These are phyloP conservation scores for Boeremia exigua DNA, from an alignment of 2,329 filamentous ascomycete genomes.

Conservation along the genomic window DNA sequence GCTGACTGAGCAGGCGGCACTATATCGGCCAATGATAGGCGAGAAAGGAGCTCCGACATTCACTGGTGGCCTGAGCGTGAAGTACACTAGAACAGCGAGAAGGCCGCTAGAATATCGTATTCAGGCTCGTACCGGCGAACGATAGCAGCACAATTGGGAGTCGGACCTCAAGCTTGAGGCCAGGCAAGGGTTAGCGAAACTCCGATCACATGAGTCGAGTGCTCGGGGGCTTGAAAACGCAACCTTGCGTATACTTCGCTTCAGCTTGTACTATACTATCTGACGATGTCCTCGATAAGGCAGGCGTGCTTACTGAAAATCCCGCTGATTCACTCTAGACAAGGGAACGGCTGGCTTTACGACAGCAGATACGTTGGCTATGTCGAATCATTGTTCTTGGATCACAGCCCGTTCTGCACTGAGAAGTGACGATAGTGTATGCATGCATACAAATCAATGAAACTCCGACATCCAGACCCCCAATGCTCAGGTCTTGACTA, in stretches of 20 bases:
- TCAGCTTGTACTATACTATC: not conserved
- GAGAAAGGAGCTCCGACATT: not conserved
- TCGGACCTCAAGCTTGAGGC: not conserved
- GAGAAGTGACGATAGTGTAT: not conserved
- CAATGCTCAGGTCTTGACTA: not conserved
- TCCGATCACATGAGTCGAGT: not conserved
- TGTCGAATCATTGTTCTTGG: too few species aligned
- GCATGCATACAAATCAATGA: not conserved
- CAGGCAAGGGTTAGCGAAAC: not conserved
- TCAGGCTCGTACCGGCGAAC: not conserved
- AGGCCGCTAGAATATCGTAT: not conserved
- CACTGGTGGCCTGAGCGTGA: not conserved
- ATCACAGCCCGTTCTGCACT: too few species aligned
- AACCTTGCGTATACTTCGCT: not conserved
- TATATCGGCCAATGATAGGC: not conserved
- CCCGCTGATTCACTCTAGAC: not conserved
- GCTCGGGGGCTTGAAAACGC: not conserved
- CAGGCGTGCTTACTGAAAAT: not conserved
- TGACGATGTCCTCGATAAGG: not conserved
- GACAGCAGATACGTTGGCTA: too few species aligned
- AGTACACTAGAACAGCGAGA: not conserved
- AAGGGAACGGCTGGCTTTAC: too few species aligned
- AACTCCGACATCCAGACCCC: not conserved
- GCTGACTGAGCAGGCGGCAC: not conserved
- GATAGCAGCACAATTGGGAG: not conserved